phyloP scores from a whole-genome alignment of 495 filamentous ascomycete genomes.

The Trichoderma gamsii region DNA sequence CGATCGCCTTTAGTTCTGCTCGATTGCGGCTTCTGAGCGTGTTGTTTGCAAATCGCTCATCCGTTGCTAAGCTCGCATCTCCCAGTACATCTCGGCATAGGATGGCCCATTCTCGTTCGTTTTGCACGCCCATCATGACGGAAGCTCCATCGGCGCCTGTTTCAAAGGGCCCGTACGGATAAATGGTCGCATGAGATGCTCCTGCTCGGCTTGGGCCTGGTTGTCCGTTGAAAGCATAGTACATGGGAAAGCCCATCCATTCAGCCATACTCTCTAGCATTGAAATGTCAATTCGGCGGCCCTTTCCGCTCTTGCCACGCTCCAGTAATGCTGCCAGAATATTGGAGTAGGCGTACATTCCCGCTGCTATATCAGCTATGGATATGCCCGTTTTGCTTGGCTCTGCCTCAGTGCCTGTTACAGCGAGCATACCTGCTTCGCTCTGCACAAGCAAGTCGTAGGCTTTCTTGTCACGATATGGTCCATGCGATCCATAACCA shows the following conservation, averaged over 20 bases:
- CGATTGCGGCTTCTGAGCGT: slow-evolving; percentile 31
- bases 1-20: slow-evolving; percentile 29
- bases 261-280: slow-evolving; percentile 52
- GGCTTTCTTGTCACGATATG: slow-evolving; percentile 49
- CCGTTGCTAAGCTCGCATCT: slow-evolving; percentile 25
- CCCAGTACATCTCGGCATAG: slow-evolving; percentile 37
- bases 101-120: slow-evolving; percentile 46
- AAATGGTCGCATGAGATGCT: slow-evolving; percentile 46
- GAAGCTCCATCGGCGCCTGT: slow-evolving; percentile 36
- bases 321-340: slow-evolving; percentile 45
- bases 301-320: slow-evolving; percentile 37
- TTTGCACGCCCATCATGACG: slow-evolving; percentile 51
- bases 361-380: slow-evolving; percentile 47
- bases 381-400: slow-evolving; percentile 47
- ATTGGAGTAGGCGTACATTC: slow-evolving; percentile 46
- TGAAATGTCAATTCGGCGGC: slow-evolving; percentile 44
- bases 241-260: slow-evolving; percentile 52
- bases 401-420: slow-evolving; percentile 42
- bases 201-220: slow-evolving; percentile 37
- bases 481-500: slow-evolving; percentile 45
- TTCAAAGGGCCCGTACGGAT: slow-evolving; percentile 49
- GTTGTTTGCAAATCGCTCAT: slow-evolving; percentile 36
- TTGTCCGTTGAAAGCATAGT: slow-evolving; percentile 41
- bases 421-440: slow-evolving; percentile 47
- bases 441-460: slow-evolving; percentile 52